Conservation (phyloP, 345 rosid genomes). For the Barbarea vulgaris region DNA sequence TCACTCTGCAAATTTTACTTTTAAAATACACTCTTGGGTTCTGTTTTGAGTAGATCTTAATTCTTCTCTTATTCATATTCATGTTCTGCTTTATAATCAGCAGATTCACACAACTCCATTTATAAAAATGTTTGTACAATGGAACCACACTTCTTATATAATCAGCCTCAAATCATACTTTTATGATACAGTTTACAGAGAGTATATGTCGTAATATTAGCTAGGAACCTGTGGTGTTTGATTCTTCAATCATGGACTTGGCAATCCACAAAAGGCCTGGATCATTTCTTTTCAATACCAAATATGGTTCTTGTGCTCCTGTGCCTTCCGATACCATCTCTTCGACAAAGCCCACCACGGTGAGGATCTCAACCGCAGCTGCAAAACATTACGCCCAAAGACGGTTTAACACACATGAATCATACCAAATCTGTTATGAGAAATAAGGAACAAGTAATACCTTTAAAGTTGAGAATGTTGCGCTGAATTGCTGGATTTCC, state of each 20-base stretch:
- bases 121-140: not conserved
- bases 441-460: constrained; percentile 32
- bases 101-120: not conserved
- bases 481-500: constrained; percentile 73
- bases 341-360: constrained; percentile 72
- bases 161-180: constrained; percentile 6
- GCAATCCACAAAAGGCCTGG: constrained; percentile 94
- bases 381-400: constrained; percentile 18
- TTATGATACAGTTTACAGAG: constrained; percentile 11
- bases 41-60: not conserved
- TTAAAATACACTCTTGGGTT: not conserved
- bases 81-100: not conserved
- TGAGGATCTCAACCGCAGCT: constrained; percentile 87
- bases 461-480: constrained; percentile 62
- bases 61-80: not conserved
- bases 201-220: not conserved
- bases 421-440: not conserved
- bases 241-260: constrained; percentile 77
- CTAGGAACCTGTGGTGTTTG: constrained; percentile 50
- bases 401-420: not conserved
- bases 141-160: not conserved
- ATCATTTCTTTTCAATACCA: constrained; percentile 85
- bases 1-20: not conserved
- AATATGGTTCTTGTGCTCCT: constrained; percentile 61
- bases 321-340: constrained; percentile 53